Conservation (phyloP, 352 stramenopile species). For the Globisporangium lucens region DNA sequence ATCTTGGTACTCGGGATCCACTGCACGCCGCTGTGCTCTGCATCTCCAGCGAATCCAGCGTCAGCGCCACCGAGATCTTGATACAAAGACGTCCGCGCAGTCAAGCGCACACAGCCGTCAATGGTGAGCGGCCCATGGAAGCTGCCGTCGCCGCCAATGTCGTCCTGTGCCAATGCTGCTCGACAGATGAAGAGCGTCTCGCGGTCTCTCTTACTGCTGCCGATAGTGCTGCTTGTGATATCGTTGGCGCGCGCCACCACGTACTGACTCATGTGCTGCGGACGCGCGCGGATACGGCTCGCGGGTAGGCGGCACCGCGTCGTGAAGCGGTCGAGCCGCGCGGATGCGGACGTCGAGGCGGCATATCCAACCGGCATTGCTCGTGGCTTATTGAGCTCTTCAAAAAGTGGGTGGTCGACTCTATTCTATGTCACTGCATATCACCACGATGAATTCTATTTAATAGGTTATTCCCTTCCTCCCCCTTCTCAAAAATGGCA, state of each 20-base stretch:
- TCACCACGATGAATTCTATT: neutral
- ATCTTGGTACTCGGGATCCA: conserved; percentile 52
- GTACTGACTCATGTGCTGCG: conserved; percentile 33
- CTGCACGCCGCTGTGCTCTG: conserved; percentile 14
- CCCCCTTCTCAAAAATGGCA: neutral
- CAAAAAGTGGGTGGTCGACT: neutral
- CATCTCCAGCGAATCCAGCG: conserved; percentile 2
- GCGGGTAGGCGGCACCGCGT: conserved; percentile 49
- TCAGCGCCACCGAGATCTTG: conserved; percentile 22
- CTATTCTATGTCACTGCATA: neutral
- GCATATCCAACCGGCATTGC: conserved; percentile 11
- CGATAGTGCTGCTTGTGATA: neutral
- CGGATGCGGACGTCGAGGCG: conserved; percentile 7
- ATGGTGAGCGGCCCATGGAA: conserved; percentile 10
- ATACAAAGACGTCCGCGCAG: conserved; percentile 12
- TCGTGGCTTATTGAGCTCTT: neutral
- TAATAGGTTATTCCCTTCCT: neutral
- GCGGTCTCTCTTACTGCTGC: neutral
- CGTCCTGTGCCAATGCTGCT: conserved; percentile 23
- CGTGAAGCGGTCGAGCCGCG: conserved; percentile 47
- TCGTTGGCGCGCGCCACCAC: conserved; percentile 20
- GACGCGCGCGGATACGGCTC: conserved; percentile 25
- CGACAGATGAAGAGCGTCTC: conserved; percentile 37
- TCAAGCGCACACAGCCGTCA: conserved; percentile 27
- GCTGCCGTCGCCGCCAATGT: neutral